Percentiles rank a stretch among this genome's conserved stretches.
Evolutionary conservation across 257 asterid genomes (phyloP).

Genomic region (Oldenlandia corymbosa): DNA sequence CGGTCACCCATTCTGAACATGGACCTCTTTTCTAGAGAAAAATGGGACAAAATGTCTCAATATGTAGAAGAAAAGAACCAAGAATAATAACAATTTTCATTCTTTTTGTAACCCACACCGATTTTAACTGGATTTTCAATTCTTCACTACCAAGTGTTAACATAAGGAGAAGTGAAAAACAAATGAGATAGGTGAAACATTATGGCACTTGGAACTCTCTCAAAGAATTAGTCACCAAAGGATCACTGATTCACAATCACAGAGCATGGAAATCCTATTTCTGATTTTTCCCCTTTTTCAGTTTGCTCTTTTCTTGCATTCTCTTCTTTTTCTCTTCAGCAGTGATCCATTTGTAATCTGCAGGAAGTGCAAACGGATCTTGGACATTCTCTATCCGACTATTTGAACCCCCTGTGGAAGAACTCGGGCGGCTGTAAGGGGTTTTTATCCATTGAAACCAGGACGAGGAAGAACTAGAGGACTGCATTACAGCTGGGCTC

Average conservation of each 20-base stretch:
- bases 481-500: constrained; percentile 39
- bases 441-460: constrained; percentile 97
- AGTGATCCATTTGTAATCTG: constrained; percentile 73
- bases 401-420: constrained; percentile 49
- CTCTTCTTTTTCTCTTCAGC: constrained; percentile 88
- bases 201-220: background rate
- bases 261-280: constrained; percentile 35
- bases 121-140: no score
- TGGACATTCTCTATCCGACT: constrained; percentile 56
- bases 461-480: constrained; percentile 70
- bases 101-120: no score
- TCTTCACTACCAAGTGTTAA: constrained; percentile 3
- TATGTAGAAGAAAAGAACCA: no score
- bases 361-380: constrained; percentile 77
- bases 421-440: constrained; percentile 56
- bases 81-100: no score
- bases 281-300: constrained; percentile 57
- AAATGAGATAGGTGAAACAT: constrained; percentile 3
- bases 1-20: no score
- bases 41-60: no score
- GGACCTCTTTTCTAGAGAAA: no score
- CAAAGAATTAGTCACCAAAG: background rate
- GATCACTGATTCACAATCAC: no score
- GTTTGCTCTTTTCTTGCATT: constrained; percentile 74
- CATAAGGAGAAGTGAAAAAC: background rate